Base-by-base conservation (phyloP, 1,284 basidiomycete genomes). In the Ustilago vetiveriae region DNA sequence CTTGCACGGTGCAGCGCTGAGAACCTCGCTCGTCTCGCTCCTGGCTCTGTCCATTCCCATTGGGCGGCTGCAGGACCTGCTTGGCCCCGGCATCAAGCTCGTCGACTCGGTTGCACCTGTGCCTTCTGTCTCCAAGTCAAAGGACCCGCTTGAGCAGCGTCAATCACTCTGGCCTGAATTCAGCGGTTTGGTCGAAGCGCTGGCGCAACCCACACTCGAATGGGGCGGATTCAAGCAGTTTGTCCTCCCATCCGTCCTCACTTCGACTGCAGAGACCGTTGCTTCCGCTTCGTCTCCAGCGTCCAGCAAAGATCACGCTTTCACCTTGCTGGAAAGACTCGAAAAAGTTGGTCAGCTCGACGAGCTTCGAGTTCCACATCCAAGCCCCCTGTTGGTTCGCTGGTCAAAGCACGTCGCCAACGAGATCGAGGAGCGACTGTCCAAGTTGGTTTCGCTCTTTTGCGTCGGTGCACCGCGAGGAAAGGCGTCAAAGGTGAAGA, bases 201-300 rank as follows among this genome's bases (percentile, higher is more conserved):
- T 81, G 2, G 75, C 67, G 4, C 59, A 77, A 27, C 67, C 71
- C 0, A 45, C 48, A 0, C 30, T 71, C n/a, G 62, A 57, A 6
- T 82, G 78, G 76, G 51, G 47, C 32, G 72, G 75, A 10, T 82
- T 79, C 63, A 58, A 64, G 37, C 76, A 80, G 14, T 75, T 80
- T 24, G 76, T 63, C 0, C 63, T 82, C 11, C 80, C 80, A 0
- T 32, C 57, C 1, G 76, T 78, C 1, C 63, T 81, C 21, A 74
- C 67, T 11, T 58, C 60, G 7, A 77, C 77, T 6, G 51, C 75
- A 24, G 67, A 57, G 29, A 65, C 67, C 8, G 55, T 70, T 17
- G 62, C 51, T 16, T 65, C 49, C 6, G 10, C 43, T 2, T 41
- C 56, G 9, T 36, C 46, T 14, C 53, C 60, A 9, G 22, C 53